phyloP scores from a whole-genome alignment of 768 basidiomycete species.

The Suillus subluteus region DNA sequence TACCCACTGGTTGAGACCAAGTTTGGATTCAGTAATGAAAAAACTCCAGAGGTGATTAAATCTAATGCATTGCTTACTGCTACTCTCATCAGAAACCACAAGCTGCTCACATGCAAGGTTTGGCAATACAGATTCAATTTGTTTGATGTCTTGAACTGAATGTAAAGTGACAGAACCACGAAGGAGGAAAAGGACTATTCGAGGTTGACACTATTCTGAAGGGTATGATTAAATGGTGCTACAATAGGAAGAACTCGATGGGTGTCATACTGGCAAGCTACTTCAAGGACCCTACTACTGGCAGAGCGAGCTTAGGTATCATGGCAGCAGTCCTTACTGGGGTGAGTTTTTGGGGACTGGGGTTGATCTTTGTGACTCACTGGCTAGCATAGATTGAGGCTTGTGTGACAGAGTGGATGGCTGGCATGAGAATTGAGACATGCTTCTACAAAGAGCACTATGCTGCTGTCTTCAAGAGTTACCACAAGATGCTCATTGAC shows the following conservation, averaged over 20 bases:
- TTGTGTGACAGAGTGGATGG: background rate
- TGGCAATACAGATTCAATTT: background rate
- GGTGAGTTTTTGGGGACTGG: background rate
- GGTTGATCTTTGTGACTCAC: background rate
- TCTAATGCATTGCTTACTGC: background rate
- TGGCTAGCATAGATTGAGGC: background rate
- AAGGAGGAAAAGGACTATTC: background rate
- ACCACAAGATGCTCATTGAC: background rate
- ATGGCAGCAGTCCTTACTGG: background rate
- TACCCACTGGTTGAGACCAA: background rate
- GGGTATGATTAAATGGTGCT: background rate
- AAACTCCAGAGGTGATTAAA: background rate
- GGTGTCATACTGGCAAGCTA: background rate
- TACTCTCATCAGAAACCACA: background rate
- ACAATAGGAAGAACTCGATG: background rate
- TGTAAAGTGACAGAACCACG: background rate
- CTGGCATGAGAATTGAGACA: background rate
- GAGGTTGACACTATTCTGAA: background rate
- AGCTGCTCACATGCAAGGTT: background rate
- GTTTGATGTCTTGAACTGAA: background rate
- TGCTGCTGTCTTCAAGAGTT: background rate
- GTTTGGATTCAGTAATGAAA: background rate
- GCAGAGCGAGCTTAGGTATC: background rate
- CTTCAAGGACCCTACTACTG: background rate
- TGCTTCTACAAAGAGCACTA: background rate